Evolutionary conservation across 352 stramenopile species (phyloP).

Genomic region (Bremia lactucae): DNA sequence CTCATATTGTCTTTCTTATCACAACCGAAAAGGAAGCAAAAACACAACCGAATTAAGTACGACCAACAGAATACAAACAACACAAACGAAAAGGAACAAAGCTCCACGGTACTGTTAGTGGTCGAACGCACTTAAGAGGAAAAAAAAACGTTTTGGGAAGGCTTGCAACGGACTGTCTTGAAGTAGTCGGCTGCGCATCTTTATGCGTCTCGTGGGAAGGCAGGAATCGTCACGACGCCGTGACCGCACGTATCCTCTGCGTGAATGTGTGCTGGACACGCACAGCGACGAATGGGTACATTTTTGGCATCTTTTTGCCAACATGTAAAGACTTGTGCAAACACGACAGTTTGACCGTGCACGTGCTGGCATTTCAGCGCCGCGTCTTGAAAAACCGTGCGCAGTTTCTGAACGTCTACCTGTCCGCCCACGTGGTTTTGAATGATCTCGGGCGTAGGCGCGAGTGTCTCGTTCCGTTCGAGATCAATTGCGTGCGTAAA

Average conservation of each 20-base stretch:
- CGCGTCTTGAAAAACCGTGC: constrained; percentile 27
- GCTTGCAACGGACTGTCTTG: constrained; percentile 17
- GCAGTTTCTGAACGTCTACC: constrained; percentile 36
- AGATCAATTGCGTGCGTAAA: constrained; percentile 77
- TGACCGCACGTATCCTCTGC: constrained; percentile 61
- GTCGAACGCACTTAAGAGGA: too few relatives aligned
- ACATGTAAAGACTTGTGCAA: constrained; percentile 78
- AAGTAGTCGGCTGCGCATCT: constrained; percentile 11
- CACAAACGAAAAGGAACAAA: too few relatives aligned
- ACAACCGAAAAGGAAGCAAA: too few relatives aligned
- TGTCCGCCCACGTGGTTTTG: constrained; percentile 44
- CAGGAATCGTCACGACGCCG: constrained; percentile 38
- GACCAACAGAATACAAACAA: too few relatives aligned
- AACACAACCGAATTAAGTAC: too few relatives aligned
- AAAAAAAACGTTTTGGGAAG: too few relatives aligned
- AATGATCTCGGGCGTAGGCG: constrained; percentile 46
- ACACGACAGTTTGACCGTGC: constrained; percentile 13
- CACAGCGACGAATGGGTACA: constrained; percentile 32
- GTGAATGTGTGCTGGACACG: constrained; percentile 53
- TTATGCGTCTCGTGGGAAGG: constrained; percentile 27
- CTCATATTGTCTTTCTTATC: too few relatives aligned
- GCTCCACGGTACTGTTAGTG: too few relatives aligned
- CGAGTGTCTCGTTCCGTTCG: constrained; percentile 56
- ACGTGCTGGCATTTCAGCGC: constrained; percentile 25
- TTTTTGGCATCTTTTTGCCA: constrained; percentile 57